A percentile compares a stretch with the other conserved stretches of the same genome.
Evolutionary conservation across 768 basidiomycete species (phyloP).

Genomic region (Dentipellis fragilis): DNA sequence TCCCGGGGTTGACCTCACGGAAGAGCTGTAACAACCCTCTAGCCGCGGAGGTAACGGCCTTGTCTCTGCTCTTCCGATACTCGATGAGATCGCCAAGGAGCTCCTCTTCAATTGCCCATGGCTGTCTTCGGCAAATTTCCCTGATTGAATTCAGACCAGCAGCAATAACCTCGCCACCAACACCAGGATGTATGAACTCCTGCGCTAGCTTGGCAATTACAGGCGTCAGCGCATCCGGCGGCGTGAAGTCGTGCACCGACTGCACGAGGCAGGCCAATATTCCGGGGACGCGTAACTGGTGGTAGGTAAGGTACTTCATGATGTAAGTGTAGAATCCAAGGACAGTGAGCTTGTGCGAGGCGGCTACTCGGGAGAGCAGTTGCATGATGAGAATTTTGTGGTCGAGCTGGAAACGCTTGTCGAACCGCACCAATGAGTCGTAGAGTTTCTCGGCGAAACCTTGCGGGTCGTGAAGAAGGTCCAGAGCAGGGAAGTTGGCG

Average conservation of each 20-base stretch:
- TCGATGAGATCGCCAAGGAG: slow-evolving; percentile 86
- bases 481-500: slow-evolving; percentile 85
- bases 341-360: slow-evolving; percentile 84
- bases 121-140: slow-evolving; percentile 89
- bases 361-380: slow-evolving; percentile 89
- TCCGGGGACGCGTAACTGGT: slow-evolving; percentile 85
- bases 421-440: slow-evolving; percentile 70
- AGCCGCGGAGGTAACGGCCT: slow-evolving; percentile 83
- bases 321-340: slow-evolving; percentile 95
- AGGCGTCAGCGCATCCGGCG: slow-evolving; percentile 84
- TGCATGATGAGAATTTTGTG: slow-evolving; percentile 98
- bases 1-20: slow-evolving; percentile 90
- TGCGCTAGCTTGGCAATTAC: slow-evolving; percentile 86
- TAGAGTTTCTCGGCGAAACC: slow-evolving; percentile 92
- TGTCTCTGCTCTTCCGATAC: slow-evolving; percentile 92
- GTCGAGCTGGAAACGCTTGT: slow-evolving; percentile 92
- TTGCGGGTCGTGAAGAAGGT: slow-evolving; percentile 91
- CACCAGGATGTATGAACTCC: slow-evolving; percentile 97
- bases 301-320: slow-evolving; percentile 85
- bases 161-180: slow-evolving; percentile 88
- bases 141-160: slow-evolving; percentile 95
- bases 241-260: slow-evolving; percentile 90
- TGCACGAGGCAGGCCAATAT: slow-evolving; percentile 93
- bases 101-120: slow-evolving; percentile 96
- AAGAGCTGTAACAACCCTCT: slow-evolving; percentile 83